These are phyloP conservation scores for Apophysomyces sp. DNA, from an alignment of 371 early-diverging fungal species.

Conservation along the genomic window DNA sequence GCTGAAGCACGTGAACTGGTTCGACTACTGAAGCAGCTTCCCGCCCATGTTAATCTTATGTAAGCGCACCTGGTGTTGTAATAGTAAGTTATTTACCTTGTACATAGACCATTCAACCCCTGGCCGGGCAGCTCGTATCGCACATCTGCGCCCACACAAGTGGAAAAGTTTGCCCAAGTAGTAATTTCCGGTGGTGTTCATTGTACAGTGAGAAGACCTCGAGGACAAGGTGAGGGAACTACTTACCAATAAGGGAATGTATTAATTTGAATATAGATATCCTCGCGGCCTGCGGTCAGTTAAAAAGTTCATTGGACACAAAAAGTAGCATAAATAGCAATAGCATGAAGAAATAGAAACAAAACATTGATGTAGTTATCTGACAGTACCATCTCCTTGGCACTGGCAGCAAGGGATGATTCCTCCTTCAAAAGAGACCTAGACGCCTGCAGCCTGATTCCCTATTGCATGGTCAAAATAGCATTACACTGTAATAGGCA, in stretches of 20 bases:
- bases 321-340: not conserved
- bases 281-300: slow-evolving; percentile 76
- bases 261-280: no score
- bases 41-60: slow-evolving; percentile 87
- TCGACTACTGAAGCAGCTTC: slow-evolving; percentile 58
- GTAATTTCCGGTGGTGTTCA: slow-evolving; percentile 48
- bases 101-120: slow-evolving; percentile 70
- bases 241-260: slow-evolving; percentile 9
- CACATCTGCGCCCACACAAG: slow-evolving; percentile 49
- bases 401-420: not conserved
- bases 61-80: slow-evolving; percentile 24
- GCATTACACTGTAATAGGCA: no score
- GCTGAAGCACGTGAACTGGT: slow-evolving; percentile 70
- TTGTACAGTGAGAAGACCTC: slow-evolving; percentile 56
- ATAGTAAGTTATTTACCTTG: not conserved
- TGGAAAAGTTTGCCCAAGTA: slow-evolving; percentile 51
- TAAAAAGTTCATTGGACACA: slow-evolving; percentile 45
- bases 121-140: slow-evolving; percentile 74
- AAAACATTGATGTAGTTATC: not conserved
- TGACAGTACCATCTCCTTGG: not conserved
- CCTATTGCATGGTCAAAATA: no score
- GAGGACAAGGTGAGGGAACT: slow-evolving; percentile 49
- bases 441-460: not conserved
- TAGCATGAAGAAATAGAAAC: not conserved
- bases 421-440: not conserved